Evolutionary conservation across 106 monocot genomes (phyloP), one percentile per base, ranked within the genome.

Genomic region (Narthecium ossifragum): DNA sequence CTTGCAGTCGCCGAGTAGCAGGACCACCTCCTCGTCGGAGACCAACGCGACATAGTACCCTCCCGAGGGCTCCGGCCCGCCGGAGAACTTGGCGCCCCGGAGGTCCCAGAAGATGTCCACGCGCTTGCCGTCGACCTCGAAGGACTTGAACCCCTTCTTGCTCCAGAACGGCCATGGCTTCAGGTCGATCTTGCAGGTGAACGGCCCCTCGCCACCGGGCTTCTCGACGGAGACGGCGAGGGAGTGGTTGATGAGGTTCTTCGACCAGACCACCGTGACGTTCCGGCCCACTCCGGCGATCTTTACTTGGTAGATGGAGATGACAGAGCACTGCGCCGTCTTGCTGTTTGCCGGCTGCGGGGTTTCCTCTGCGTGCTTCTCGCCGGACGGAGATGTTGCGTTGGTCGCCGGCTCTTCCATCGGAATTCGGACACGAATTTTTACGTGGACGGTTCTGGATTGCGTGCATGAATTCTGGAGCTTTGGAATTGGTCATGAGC

Each of bases 141-240:
- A 39, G 13, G 83, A 53, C 66, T 87, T 98, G 50, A 65, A 69
- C 1, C 96, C 96, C 51, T 87, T 90, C 69, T 86, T 90, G 43
- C 78, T 64, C 90, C 96, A 83, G 51, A 98, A 98, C 0, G 96
- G 90, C 96, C 96, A 98, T 0, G 86, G 96, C 65, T 90, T 98
- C 4, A 90, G 76, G 51, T 98, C 96, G 8, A 90, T 57, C 67
- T 74, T 80, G 80, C 71, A 87, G 3, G 76, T 63, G 26, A 75
- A 30, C 20, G 57, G 1, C 36, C 24, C 26, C 18, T 37, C 64
- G 22, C 39, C 47, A 20, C 12, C 31, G 18, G 52, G 8, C 12
- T 36, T 57, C 15, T 86, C 78, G 21, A 87, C 30, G n/a, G 81
- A 68, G 51, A 87, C 61, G n/a, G 76, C 54, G 54, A 98, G 76